phyloP scores from a whole-genome alignment of 352 stramenopile genomes.

The Globisporangium mamillatum region DNA sequence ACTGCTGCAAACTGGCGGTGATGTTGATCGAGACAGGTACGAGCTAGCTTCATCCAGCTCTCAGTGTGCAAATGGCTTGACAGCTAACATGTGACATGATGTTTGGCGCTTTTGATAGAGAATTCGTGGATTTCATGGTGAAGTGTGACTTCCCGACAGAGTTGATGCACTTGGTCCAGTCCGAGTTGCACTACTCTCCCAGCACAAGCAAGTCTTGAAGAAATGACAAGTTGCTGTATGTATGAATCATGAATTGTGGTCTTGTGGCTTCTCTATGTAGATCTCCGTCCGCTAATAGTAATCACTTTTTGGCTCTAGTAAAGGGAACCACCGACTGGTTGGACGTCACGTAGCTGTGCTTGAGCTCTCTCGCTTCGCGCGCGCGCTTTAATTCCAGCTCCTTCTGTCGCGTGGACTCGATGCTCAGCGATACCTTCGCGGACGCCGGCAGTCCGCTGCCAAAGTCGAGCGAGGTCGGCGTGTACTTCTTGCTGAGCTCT shows the following conservation, averaged over 20 bases:
- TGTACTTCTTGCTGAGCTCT: slow-evolving; percentile 56
- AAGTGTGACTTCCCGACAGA: slow-evolving; percentile 36
- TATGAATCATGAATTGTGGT: neutral
- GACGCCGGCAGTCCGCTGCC: slow-evolving; percentile 25
- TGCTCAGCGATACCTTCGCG: slow-evolving; percentile 26
- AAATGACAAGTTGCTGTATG: neutral
- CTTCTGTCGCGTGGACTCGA: slow-evolving; percentile 30
- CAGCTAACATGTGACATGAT: neutral
- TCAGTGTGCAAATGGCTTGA: neutral
- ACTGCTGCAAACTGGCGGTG: neutral
- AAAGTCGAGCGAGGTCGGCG: slow-evolving; percentile 51
- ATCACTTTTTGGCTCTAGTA: slow-evolving; percentile 18
- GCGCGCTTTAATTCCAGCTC: slow-evolving; percentile 42
- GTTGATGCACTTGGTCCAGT: slow-evolving; percentile 23
- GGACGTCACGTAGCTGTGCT: slow-evolving; percentile 53
- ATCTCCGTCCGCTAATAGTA: neutral
- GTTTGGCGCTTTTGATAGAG: neutral
- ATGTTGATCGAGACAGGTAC: slow-evolving; percentile 2
- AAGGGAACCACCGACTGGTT: slow-evolving; percentile 49
- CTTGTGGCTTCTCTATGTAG: neutral
- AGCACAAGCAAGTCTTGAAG: neutral
- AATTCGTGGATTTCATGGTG: slow-evolving; percentile 25
- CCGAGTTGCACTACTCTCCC: slow-evolving; percentile 18
- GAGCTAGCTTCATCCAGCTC: neutral
- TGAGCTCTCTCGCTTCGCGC: slow-evolving; percentile 34